phyloP scores from a whole-genome alignment of 345 rosid species.

The Gossypium turneri region DNA sequence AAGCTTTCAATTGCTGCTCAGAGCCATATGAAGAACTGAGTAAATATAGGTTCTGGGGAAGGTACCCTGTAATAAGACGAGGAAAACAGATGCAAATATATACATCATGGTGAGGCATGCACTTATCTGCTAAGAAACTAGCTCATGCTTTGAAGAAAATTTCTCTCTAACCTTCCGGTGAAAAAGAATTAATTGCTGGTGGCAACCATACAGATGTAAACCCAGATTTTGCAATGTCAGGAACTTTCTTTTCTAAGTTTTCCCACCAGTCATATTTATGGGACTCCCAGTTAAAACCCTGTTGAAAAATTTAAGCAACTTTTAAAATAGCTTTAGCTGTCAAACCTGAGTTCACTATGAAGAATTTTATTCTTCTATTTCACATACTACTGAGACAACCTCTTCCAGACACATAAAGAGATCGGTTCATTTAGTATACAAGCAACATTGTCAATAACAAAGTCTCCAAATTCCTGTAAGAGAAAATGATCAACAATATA shows the following conservation, averaged over 20 bases:
- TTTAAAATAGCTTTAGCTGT: slow-evolving; percentile 10
- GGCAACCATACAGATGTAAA: slow-evolving; percentile 89
- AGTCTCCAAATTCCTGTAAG: not conserved
- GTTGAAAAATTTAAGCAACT: slow-evolving; percentile 21
- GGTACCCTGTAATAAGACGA: slow-evolving; percentile 53
- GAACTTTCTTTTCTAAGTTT: slow-evolving; percentile 63
- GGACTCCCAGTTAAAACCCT: slow-evolving; percentile 97
- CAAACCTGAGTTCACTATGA: slow-evolving; percentile 11
- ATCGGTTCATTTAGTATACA: not conserved
- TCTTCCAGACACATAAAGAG: slow-evolving; percentile 1
- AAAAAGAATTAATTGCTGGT: slow-evolving; percentile 64
- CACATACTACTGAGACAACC: slow-evolving; percentile 10
- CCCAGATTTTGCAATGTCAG: slow-evolving; percentile 79
- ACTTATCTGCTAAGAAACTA: not conserved
- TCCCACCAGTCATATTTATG: slow-evolving; percentile 87
- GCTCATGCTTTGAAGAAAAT: not conserved
- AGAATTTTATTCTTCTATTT: not conserved
- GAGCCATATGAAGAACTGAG: slow-evolving; percentile 83
- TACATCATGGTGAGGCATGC: not conserved
- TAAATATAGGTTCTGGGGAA: slow-evolving; percentile 80
- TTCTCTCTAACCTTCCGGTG: slow-evolving; percentile 68
- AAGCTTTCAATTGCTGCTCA: slow-evolving; percentile 54
- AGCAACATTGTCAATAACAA: not conserved
- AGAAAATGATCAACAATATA: not conserved
- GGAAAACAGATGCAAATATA: not conserved